Evolutionary conservation across 2,329 filamentous ascomycete genomes (phyloP).

Genomic region (Septoria linicola): DNA sequence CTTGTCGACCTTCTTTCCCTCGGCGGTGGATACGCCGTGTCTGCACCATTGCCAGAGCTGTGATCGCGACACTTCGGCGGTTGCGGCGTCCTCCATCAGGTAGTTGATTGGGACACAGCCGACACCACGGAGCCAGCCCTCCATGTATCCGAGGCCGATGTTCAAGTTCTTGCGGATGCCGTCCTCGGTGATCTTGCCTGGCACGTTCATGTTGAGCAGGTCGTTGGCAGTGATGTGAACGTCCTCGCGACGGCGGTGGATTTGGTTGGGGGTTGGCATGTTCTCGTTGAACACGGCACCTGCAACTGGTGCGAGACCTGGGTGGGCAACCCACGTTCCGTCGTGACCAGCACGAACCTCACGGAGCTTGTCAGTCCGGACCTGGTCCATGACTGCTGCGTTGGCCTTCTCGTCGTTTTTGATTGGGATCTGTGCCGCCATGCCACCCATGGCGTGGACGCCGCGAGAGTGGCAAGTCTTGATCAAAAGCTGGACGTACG

Average conservation of each 20-base stretch:
- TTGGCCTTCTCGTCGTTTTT: conserved; percentile 73
- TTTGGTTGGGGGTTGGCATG: conserved; percentile 98
- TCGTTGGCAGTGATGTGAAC: conserved; percentile 84
- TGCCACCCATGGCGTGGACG: conserved; percentile 98
- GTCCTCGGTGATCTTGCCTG: conserved; percentile 85
- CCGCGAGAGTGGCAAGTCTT: conserved; percentile 96
- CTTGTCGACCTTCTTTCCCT: conserved; percentile 93
- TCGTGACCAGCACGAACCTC: conserved; percentile 95
- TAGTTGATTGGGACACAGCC: conserved; percentile 98
- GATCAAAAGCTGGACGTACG: conserved; percentile 95
- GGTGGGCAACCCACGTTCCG: conserved; percentile 96
- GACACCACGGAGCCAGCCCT: conserved; percentile 92
- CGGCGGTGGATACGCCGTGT: conserved; percentile 70
- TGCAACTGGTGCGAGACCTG: conserved; percentile 83
- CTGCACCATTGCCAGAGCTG: conserved; percentile 97
- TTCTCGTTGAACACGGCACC: conserved; percentile 93
- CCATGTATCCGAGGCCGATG: conserved; percentile 97
- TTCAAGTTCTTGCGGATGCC: conserved; percentile 97
- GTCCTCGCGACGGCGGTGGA: conserved; percentile 86
- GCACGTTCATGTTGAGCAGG: conserved; percentile 96
- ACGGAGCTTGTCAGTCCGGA: conserved; percentile 92
- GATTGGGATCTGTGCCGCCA: conserved; percentile 98
- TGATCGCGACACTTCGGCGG: conserved; percentile 88
- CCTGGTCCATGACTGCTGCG: conserved; percentile 29
- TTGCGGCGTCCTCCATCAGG: conserved; percentile 97